Conservation (phyloP, 306 rosid species). For the Prunus mume region DNA sequence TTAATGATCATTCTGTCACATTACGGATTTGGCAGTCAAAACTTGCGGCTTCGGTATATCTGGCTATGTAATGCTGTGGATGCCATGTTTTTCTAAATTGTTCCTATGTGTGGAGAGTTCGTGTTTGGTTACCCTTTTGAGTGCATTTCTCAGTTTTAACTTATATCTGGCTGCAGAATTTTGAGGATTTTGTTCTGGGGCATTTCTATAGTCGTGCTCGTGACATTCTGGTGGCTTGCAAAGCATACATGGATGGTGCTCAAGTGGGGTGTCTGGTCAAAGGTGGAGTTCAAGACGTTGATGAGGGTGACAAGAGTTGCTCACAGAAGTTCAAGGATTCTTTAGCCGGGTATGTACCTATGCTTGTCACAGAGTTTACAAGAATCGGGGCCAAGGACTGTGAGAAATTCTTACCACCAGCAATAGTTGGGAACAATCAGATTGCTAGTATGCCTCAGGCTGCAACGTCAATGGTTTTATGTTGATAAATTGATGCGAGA, state of each 20-base stretch:
- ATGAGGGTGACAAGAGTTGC: slow-evolving; percentile 71
- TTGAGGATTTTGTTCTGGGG: slow-evolving; percentile 67
- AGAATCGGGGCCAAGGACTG: slow-evolving; percentile 59
- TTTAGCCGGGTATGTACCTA: slow-evolving; percentile 29
- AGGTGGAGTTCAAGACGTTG: slow-evolving; percentile 84
- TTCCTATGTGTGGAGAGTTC: background rate
- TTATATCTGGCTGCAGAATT: slow-evolving; percentile 54
- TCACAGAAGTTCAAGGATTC: slow-evolving; percentile 46
- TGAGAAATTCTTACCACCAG: slow-evolving; percentile 43
- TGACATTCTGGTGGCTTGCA: slow-evolving; percentile 74
- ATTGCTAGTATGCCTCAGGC: slow-evolving; percentile 18
- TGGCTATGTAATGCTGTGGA: background rate
- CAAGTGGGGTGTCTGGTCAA: slow-evolving; percentile 79
- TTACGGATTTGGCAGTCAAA: background rate
- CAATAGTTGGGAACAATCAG: slow-evolving; percentile 14
- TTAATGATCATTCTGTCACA: background rate
- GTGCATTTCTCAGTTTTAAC: slow-evolving; percentile 1
- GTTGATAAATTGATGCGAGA: slow-evolving; percentile 25
- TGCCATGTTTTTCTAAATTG: background rate
- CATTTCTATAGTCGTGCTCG: slow-evolving; percentile 63
- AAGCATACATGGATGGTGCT: slow-evolving; percentile 80
- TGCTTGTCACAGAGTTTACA: slow-evolving; percentile 46
- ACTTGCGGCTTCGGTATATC: background rate
- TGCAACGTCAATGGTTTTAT: slow-evolving; percentile 31
- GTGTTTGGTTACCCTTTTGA: background rate